phyloP scores from a whole-genome alignment of 2,329 filamentous ascomycete species.

The Hypocreales sp. region DNA sequence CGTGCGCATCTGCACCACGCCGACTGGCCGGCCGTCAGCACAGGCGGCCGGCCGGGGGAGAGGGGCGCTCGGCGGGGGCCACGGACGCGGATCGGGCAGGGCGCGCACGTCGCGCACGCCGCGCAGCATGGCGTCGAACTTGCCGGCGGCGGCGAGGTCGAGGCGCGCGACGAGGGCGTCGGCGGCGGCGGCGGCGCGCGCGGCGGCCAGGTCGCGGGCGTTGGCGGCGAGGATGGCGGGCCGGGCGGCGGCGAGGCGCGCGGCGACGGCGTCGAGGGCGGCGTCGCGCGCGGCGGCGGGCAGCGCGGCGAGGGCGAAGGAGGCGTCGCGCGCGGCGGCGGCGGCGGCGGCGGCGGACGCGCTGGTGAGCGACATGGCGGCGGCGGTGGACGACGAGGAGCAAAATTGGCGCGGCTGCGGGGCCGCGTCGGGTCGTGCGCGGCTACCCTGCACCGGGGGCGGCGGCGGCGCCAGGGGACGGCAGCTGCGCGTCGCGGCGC shows the following conservation, averaged over 20 bases:
- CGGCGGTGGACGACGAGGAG: slow-evolving; percentile 3
- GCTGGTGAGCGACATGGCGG: slow-evolving; percentile 73
- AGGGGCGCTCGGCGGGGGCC: too few species aligned
- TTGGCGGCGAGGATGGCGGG: slow-evolving; percentile 77
- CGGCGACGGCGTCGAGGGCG: slow-evolving; percentile 70
- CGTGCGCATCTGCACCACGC: slow-evolving; percentile 69
- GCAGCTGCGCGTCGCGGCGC: too few species aligned
- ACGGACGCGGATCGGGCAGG: slow-evolving; percentile 79
- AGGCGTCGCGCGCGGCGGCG: slow-evolving; percentile 62
- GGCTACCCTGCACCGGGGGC: too few species aligned
- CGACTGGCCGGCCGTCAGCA: slow-evolving; percentile 38
- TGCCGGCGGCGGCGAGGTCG: slow-evolving; percentile 72
- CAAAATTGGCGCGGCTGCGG: too few species aligned
- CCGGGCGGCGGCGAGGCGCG: slow-evolving; percentile 53
- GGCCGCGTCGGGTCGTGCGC: too few species aligned
- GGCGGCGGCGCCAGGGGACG: too few species aligned
- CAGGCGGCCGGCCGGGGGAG: neutral
- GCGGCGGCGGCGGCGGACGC: slow-evolving; percentile 67
- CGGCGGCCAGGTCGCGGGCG: slow-evolving; percentile 61
- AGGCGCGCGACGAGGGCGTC: slow-evolving; percentile 76
- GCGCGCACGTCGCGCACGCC: slow-evolving; percentile 79
- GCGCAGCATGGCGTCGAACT: slow-evolving; percentile 96
- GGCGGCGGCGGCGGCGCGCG: slow-evolving; percentile 55
- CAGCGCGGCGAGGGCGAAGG: slow-evolving; percentile 69
- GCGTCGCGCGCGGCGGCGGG: slow-evolving; percentile 63